Percentiles rank a stretch among this genome's conserved stretches.
Evolutionary conservation across 352 stramenopile species (phyloP).

Genomic region (Globisporangium parvum): DNA sequence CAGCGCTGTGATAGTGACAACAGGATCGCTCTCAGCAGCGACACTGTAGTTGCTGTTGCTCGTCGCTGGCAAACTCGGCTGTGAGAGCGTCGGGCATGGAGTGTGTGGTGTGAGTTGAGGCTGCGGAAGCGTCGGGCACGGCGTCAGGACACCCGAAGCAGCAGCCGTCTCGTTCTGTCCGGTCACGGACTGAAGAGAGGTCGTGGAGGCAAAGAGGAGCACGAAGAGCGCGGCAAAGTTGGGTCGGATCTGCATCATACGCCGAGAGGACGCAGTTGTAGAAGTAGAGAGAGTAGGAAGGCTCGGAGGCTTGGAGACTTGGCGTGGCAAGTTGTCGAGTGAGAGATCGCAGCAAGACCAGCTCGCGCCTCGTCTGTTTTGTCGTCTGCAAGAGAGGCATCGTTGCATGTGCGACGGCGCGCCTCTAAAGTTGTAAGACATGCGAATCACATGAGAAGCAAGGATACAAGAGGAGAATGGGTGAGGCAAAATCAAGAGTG

Average conservation of each 20-base stretch:
- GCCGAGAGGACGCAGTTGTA: neutral
- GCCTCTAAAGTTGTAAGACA: too few species aligned
- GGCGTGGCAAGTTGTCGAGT: too few species aligned
- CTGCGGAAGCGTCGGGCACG: neutral
- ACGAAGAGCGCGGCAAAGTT: slow-evolving; percentile 1
- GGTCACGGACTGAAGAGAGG: neutral
- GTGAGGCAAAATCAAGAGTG: too few species aligned
- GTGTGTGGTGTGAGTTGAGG: neutral
- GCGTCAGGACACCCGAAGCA: neutral
- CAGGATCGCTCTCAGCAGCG: neutral
- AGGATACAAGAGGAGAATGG: too few species aligned
- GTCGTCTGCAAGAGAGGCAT: too few species aligned
- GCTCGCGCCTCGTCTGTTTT: too few species aligned
- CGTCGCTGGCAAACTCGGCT: neutral
- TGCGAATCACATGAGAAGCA: too few species aligned
- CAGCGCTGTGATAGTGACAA: neutral
- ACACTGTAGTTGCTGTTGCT: neutral
- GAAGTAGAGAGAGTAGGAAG: neutral
- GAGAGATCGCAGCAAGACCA: too few species aligned
- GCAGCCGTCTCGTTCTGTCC: neutral
- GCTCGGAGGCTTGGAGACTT: too few species aligned
- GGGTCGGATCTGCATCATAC: slow-evolving; percentile 1
- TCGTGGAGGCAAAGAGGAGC: neutral
- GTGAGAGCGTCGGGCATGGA: neutral
- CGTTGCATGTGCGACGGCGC: too few species aligned